Percentiles rank a stretch among this genome's conserved stretches.
These are phyloP conservation scores for Pichia californica DNA, from an alignment of 805 yeast genomes.

Conservation along the genomic window DNA sequence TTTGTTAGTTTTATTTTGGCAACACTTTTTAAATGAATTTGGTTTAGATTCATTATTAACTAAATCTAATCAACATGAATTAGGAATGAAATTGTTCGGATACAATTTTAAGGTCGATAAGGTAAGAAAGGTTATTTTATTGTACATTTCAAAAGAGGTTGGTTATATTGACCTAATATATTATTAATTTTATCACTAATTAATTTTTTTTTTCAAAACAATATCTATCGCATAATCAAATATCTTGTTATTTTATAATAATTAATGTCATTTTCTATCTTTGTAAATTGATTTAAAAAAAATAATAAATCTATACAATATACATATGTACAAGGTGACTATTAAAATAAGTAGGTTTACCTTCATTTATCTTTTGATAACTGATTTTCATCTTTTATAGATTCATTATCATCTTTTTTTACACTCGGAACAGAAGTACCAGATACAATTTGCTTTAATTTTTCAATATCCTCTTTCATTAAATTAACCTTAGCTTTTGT, in stretches of 20 bases:
- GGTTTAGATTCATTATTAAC: slow-evolving; percentile 8
- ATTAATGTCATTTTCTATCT: too few relatives aligned
- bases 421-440: slow-evolving; percentile 9
- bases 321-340: not conserved
- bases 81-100: slow-evolving; percentile 21
- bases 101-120: slow-evolving; percentile 20
- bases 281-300: too few relatives aligned
- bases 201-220: too few relatives aligned
- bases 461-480: slow-evolving; percentile 37
- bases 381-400: not conserved
- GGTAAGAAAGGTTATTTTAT: slow-evolving; percentile 15
- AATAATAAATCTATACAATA: too few relatives aligned
- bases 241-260: not conserved
- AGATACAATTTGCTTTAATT: slow-evolving; percentile 17
- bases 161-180: slow-evolving; percentile 22
- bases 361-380: not conserved
- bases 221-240: not conserved
- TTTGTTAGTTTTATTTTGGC: slow-evolving; percentile 23
- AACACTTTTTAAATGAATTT: slow-evolving; percentile 14
- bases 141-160: slow-evolving; percentile 15
- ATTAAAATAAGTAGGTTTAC: not conserved
- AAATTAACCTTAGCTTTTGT: slow-evolving; percentile 41
- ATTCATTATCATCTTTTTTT: not conserved
- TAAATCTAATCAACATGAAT: not conserved
- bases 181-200: slow-evolving; percentile 4